Evolutionary conservation across 1,284 basidiomycete genomes (phyloP).

Genomic region (Athelia psychrophila): DNA sequence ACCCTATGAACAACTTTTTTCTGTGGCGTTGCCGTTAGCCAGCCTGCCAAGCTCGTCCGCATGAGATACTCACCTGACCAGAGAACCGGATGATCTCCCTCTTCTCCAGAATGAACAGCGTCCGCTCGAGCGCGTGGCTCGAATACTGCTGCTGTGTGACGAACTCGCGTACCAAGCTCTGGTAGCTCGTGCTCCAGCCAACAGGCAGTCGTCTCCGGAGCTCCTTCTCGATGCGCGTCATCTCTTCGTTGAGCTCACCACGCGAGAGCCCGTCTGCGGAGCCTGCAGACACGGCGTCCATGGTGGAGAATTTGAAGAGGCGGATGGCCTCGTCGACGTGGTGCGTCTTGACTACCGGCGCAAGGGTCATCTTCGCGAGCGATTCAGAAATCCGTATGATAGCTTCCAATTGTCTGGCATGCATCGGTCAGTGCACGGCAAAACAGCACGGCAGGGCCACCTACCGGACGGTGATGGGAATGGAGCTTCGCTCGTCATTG

Average conservation of each 20-base stretch:
- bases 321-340: slow-evolving; percentile 99
- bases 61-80: slow-evolving; percentile 49
- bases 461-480: slow-evolving; percentile 96
- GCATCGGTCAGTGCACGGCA: slow-evolving; percentile 1
- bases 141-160: slow-evolving; percentile 91
- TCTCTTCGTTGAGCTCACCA: slow-evolving; percentile 93
- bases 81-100: slow-evolving; percentile 92
- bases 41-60: slow-evolving; percentile 5
- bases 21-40: slow-evolving; percentile 22
- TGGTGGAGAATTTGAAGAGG: slow-evolving; percentile 97
- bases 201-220: slow-evolving; percentile 87
- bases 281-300: slow-evolving; percentile 97
- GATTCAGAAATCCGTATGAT: slow-evolving; percentile 99
- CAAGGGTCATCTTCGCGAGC: slow-evolving; percentile 91
- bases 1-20: slow-evolving; percentile 54
- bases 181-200: slow-evolving; percentile 96
- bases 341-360: slow-evolving; percentile 83
- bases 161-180: slow-evolving; percentile 93
- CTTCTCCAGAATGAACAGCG: slow-evolving; percentile 92
- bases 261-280: slow-evolving; percentile 92
- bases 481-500: slow-evolving; percentile 96
- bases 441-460: slow-evolving; percentile 18
- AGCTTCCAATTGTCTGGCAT: slow-evolving; percentile 90
- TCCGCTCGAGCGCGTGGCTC: slow-evolving; percentile 90
- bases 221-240: slow-evolving; percentile 90